phyloP scores from a whole-genome alignment of 768 basidiomycete genomes.

The Paxillus involutus region DNA sequence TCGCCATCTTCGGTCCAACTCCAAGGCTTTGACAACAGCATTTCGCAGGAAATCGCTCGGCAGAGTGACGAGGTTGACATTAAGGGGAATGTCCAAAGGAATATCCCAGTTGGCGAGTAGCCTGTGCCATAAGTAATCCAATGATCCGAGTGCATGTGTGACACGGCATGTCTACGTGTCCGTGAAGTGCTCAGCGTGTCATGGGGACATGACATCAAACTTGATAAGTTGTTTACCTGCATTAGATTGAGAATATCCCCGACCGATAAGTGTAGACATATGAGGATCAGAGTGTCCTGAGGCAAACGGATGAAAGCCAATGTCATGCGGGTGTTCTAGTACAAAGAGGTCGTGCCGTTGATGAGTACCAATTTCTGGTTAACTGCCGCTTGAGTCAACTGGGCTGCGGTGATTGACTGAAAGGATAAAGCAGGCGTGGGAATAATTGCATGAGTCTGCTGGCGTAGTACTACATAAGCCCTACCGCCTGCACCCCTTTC shows the following conservation, averaged over 20 bases:
- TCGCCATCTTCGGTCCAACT: slow-evolving; percentile 52
- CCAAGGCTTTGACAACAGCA: slow-evolving; percentile 43
- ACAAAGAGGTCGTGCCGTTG: not conserved
- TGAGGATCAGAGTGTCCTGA: slow-evolving; percentile 43
- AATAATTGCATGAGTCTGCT: slow-evolving; percentile 4
- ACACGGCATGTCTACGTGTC: slow-evolving; percentile 59
- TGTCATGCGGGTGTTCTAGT: not conserved
- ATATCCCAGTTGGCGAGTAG: slow-evolving; percentile 32
- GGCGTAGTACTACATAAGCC: slow-evolving; percentile 23
- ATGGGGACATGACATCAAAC: not conserved
- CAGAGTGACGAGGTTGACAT: slow-evolving; percentile 32
- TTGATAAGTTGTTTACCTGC: slow-evolving; percentile 40
- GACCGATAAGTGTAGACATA: slow-evolving; percentile 34
- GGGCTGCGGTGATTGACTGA: too few species aligned
- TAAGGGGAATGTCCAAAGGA: slow-evolving; percentile 41
- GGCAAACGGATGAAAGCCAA: slow-evolving; percentile 36
- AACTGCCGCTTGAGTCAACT: too few species aligned
- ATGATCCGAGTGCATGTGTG: slow-evolving; percentile 49
- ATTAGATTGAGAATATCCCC: slow-evolving; percentile 47
- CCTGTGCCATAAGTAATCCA: slow-evolving; percentile 58
- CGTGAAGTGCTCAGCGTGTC: slow-evolving; percentile 13
- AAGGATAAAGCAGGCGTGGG: slow-evolving; percentile 6
- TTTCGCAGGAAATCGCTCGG: slow-evolving; percentile 41
- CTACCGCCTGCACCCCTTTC: slow-evolving; percentile 27
- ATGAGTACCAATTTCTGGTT: too few species aligned